phyloP scores from a whole-genome alignment of 169 alveolate species.

The Babesia gibsoni region DNA sequence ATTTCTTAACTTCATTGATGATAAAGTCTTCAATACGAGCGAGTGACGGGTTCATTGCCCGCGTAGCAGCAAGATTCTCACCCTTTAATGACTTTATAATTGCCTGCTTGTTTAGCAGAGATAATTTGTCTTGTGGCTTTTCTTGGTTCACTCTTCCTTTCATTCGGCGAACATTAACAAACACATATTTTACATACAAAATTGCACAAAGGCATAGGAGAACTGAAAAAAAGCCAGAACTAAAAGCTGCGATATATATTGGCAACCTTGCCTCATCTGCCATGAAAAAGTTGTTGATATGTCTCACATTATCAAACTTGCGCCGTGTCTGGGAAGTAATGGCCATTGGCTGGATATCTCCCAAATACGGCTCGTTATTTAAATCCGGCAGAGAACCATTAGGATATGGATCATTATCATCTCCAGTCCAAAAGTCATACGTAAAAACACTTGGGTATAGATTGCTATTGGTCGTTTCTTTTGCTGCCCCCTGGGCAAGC shows the following conservation, averaged over 20 bases:
- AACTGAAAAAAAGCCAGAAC: conserved; percentile 42
- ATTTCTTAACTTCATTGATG: conserved; percentile 16
- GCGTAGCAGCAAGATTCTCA: conserved; percentile 23
- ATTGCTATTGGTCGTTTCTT: background rate
- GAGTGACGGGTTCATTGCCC: conserved; percentile 30
- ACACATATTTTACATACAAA: conserved; percentile 23
- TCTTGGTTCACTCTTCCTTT: background rate
- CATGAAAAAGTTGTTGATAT: conserved; percentile 33
- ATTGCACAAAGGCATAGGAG: conserved; percentile 38
- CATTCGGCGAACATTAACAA: conserved; percentile 2
- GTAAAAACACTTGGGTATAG: conserved; percentile 2
- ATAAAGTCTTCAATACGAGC: conserved; percentile 48
- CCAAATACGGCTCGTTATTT: background rate
- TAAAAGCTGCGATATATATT: conserved; percentile 40
- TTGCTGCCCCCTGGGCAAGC: background rate
- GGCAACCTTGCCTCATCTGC: conserved; percentile 47
- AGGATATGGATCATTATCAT: background rate
- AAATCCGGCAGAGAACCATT: background rate
- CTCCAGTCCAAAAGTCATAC: background rate
- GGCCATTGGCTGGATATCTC: background rate
- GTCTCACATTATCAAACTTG: conserved; percentile 12
- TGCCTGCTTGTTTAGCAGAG: conserved; percentile 15
- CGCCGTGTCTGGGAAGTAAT: background rate
- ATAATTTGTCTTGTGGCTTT: background rate
- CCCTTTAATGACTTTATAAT: background rate